These are phyloP conservation scores for Solanum chiquidenum DNA, from an alignment of 257 asterid genomes.

Conservation along the genomic window DNA sequence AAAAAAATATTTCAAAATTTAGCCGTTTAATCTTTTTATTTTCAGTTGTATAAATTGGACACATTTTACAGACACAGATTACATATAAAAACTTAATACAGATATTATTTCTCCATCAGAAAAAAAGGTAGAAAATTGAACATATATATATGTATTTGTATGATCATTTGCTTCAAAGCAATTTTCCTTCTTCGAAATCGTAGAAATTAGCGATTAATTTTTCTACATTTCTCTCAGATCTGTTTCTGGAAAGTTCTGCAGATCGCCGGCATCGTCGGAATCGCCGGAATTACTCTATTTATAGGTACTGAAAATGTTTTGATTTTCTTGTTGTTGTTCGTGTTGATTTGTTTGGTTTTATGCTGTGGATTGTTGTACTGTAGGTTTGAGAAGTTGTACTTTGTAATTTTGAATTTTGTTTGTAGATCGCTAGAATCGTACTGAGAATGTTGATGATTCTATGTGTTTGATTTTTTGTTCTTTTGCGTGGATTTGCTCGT, in stretches of 20 bases:
- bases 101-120: constrained; percentile 6
- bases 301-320: neutral
- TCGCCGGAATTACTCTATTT: neutral
- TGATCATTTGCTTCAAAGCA: constrained; percentile 10
- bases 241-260: neutral
- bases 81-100: neutral
- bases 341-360: neutral
- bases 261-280: neutral
- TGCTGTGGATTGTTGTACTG: neutral
- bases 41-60: neutral
- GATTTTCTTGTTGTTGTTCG: neutral
- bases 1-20: neutral
- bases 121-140: constrained; percentile 17
- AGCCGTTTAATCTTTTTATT: neutral
- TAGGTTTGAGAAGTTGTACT: neutral
- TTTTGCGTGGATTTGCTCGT: neutral
- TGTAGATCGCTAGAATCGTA: neutral
- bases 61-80: neutral
- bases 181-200: neutral
- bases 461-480: neutral
- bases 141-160: neutral
- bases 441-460: neutral
- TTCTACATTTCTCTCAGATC: constrained; percentile 10
- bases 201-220: neutral
- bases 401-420: neutral